These are phyloP conservation scores for Penicillium sp. DNA, from an alignment of 2,329 filamentous ascomycete species.

Conservation along the genomic window DNA sequence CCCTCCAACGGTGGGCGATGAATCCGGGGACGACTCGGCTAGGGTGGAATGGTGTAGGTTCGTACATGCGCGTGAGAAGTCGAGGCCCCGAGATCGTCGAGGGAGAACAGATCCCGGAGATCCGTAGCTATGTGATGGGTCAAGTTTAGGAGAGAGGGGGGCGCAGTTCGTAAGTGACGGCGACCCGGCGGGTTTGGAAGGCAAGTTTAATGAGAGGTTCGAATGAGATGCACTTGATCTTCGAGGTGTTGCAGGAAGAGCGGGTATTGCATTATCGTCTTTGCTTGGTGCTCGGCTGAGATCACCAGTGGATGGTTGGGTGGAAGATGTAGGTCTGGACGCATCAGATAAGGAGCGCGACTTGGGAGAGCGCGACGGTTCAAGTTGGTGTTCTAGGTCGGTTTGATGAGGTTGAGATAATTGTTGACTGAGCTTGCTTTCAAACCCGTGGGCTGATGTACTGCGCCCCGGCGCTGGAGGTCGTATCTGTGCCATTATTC, in stretches of 20 bases:
- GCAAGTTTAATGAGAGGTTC: conserved; percentile 69
- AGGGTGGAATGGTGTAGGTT: conserved; percentile 94
- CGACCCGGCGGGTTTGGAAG: conserved; percentile 50
- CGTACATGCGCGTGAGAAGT: conserved; percentile 90
- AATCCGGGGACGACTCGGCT: conserved; percentile 85
- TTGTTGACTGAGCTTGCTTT: conserved; percentile 40
- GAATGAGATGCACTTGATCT: conserved; percentile 62
- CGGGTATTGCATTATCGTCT: conserved; percentile 61
- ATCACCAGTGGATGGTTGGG: conserved; percentile 59
- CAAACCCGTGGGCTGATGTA: conserved; percentile 24
- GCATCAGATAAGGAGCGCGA: conserved; percentile 66
- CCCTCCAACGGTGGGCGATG: conserved; percentile 78
- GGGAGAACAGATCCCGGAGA: conserved; percentile 86
- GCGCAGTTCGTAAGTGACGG: conserved; percentile 55
- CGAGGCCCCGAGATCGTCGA: conserved; percentile 81
- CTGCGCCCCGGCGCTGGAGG: conserved; percentile 22
- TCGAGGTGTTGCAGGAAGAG: conserved; percentile 67
- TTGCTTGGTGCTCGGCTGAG: conserved; percentile 56
- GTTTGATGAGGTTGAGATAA: conserved; percentile 27
- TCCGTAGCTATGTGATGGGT: conserved; percentile 78
- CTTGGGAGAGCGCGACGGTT: conserved; percentile 44
- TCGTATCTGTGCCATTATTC: conserved; percentile 22
- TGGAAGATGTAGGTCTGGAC: conserved; percentile 56
- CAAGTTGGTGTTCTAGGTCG: conserved; percentile 13
- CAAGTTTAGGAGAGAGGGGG: conserved; percentile 81